A percentile compares a stretch with the other conserved stretches of the same genome.
Evolutionary conservation across 1,284 basidiomycete genomes (phyloP).

Genomic region (Vanrija pseudolonga): DNA sequence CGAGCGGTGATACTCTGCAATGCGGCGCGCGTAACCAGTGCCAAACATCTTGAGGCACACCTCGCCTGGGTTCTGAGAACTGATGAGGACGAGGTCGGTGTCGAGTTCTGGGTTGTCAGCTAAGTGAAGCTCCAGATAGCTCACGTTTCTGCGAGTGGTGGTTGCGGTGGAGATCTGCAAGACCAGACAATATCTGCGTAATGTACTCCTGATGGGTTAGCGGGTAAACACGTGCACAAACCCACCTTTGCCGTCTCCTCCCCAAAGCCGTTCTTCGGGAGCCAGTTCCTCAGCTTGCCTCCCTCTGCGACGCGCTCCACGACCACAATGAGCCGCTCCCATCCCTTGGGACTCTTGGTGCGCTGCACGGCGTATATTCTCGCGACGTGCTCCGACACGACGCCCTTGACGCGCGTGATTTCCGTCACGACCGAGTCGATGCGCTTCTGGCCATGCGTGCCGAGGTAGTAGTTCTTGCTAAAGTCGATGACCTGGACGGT

Average conservation of each 20-base stretch:
- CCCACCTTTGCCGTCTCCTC: slow-evolving; percentile 40
- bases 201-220: slow-evolving; percentile 35
- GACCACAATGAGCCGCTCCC: slow-evolving; percentile 43
- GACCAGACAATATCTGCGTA: slow-evolving; percentile 39
- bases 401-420: slow-evolving; percentile 27
- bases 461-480: slow-evolving; percentile 38
- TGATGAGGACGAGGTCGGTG: slow-evolving; percentile 35
- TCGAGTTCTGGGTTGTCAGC: slow-evolving; percentile 31
- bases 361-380: slow-evolving; percentile 39
- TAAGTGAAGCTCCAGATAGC: neutral
- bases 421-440: slow-evolving; percentile 40
- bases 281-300: slow-evolving; percentile 35
- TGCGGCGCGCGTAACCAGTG: slow-evolving; percentile 39
- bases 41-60: slow-evolving; percentile 40
- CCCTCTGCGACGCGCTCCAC: slow-evolving; percentile 38
- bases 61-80: slow-evolving; percentile 20
- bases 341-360: slow-evolving; percentile 41
- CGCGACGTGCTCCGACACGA: slow-evolving; percentile 32
- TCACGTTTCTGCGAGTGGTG: slow-evolving; percentile 44
- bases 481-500: slow-evolving; percentile 47
- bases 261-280: slow-evolving; percentile 39
- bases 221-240: neutral
- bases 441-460: slow-evolving; percentile 35
- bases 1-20: slow-evolving; percentile 47
- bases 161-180: slow-evolving; percentile 36